A percentile compares a stretch with the other conserved stretches of the same genome.
These are phyloP conservation scores for Aureobasidium melanogenum DNA, from an alignment of 2,329 filamentous ascomycete species.

Conservation along the genomic window DNA sequence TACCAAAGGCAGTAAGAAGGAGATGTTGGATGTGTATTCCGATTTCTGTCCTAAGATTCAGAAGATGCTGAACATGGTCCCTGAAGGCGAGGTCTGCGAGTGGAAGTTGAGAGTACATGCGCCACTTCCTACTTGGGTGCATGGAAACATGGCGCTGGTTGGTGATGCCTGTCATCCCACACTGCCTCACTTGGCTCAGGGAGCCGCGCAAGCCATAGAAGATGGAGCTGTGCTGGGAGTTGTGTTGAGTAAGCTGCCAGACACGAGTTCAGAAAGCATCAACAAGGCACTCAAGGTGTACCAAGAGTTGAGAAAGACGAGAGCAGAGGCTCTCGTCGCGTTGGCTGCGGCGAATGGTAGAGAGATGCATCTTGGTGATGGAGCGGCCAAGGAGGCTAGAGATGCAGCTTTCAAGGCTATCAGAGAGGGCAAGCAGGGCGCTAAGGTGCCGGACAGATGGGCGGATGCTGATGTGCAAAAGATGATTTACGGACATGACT, in stretches of 20 bases:
- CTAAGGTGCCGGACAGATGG: constrained; percentile 43
- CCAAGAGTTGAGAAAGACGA: constrained; percentile 46
- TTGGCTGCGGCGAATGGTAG: constrained; percentile 47
- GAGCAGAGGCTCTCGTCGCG: constrained; percentile 49
- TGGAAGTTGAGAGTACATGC: constrained; percentile 57
- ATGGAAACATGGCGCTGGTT: constrained; percentile 44
- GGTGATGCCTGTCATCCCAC: constrained; percentile 57
- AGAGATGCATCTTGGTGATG: constrained; percentile 48
- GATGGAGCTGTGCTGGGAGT: constrained; percentile 50
- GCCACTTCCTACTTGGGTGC: constrained; percentile 54
- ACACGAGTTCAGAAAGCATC: constrained; percentile 38
- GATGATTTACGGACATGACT: constrained; percentile 40
- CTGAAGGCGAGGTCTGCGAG: constrained; percentile 57
- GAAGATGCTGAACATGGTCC: constrained; percentile 52
- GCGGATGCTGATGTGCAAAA: constrained; percentile 43
- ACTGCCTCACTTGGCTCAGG: constrained; percentile 55
- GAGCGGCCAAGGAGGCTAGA: constrained; percentile 49
- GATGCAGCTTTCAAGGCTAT: constrained; percentile 46
- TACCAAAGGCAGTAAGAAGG: constrained; percentile 50
- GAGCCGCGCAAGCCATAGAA: constrained; percentile 57
- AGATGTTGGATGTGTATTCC: constrained; percentile 51
- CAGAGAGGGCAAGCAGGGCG: constrained; percentile 30
- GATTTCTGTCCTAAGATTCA: constrained; percentile 55
- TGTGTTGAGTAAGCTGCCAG: constrained; percentile 41
- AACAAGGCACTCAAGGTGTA: constrained; percentile 48